phyloP scores from a whole-genome alignment of 306 rosid genomes.

The Cicer yamashitae region DNA sequence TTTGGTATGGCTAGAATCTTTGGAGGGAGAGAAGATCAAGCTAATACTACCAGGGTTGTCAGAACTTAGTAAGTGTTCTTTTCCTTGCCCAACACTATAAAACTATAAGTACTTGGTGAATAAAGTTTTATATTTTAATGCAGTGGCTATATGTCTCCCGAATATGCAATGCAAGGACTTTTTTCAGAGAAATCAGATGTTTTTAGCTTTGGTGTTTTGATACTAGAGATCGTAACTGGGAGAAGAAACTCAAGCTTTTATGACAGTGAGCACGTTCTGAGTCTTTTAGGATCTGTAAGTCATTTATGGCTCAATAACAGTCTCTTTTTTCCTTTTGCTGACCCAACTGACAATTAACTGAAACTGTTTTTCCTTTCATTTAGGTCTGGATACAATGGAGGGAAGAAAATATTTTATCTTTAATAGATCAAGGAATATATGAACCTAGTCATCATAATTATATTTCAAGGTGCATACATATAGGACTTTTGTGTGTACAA shows the following conservation, averaged over 20 bases:
- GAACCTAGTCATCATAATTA: not conserved
- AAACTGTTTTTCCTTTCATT: not conserved
- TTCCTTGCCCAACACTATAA: not conserved
- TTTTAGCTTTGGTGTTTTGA: slow-evolving; percentile 48
- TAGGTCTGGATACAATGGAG: slow-evolving; percentile 49
- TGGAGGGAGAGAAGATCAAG: slow-evolving; percentile 38
- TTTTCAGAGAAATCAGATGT: slow-evolving; percentile 49
- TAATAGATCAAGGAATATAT: slow-evolving; percentile 28
- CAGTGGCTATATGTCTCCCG: slow-evolving; percentile 48
- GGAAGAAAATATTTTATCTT: not conserved
- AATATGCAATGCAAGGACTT: slow-evolving; percentile 45
- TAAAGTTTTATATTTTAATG: not conserved
- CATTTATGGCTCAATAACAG: not conserved
- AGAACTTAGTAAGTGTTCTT: slow-evolving; percentile 26
- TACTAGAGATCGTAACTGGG: slow-evolving; percentile 45
- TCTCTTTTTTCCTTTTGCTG: not conserved
- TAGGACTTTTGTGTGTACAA: slow-evolving; percentile 50
- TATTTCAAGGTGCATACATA: slow-evolving; percentile 43
- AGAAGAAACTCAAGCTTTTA: slow-evolving; percentile 43
- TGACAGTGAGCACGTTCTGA: slow-evolving; percentile 6
- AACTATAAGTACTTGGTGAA: not conserved
- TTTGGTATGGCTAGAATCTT: slow-evolving; percentile 52
- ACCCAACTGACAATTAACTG: not conserved
- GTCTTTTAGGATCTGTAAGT: slow-evolving; percentile 46
- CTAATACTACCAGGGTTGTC: slow-evolving; percentile 15